Base-by-base conservation (phyloP, 2,329 filamentous ascomycete species). In the Pseudogymnoascus sp. region DNA sequence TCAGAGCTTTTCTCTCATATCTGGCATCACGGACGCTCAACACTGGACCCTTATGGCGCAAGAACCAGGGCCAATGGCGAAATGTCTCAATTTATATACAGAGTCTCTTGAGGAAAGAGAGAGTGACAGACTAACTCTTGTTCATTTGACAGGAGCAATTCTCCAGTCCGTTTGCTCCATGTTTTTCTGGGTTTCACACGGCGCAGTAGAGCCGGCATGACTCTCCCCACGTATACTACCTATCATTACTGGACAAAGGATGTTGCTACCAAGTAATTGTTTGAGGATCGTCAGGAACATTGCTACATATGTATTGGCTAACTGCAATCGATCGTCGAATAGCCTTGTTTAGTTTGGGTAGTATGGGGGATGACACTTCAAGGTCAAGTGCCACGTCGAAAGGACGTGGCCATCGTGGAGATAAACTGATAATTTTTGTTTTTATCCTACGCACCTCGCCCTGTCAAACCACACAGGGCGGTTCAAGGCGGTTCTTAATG, bases 51-150 rank as follows among this genome's bases (percentile, higher is more conserved):
- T 41, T 21, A 61, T 61, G 57, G 57, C 57, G 57, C 31, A 41
- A 61, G 57, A 61, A 41, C 57, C 31, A 61, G 57, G 57, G 31
- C 31, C 31, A 61, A 61, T 61, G 57, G 37, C 37, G 31, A 31
- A 61, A 61, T 61, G 31, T 61, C 31, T 61, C 28, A 54, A 54
- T 54, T 54, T 54, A 54, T 54, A 54, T 54, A 54, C 48, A 54
- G 14, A 28, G 2, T 16, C 48, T 54, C 23, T 31, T 11, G 48
- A 54, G 23, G n/a, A 54, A 54, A 16, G 48, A 54, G n/a, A 13
- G 25, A 31, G n/a, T 54, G 48, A 54, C 48, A 31, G 48, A 28
- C 25, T 54, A 11, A n/a, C 7, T 16, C 10, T 6, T 16, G 25
- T 54, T 54, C 48, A 54, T 54, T 54, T 54, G 48, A 13, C 25